Evolutionary conservation across 805 yeast genomes (phyloP).

Genomic region (Candida andamanensis): DNA sequence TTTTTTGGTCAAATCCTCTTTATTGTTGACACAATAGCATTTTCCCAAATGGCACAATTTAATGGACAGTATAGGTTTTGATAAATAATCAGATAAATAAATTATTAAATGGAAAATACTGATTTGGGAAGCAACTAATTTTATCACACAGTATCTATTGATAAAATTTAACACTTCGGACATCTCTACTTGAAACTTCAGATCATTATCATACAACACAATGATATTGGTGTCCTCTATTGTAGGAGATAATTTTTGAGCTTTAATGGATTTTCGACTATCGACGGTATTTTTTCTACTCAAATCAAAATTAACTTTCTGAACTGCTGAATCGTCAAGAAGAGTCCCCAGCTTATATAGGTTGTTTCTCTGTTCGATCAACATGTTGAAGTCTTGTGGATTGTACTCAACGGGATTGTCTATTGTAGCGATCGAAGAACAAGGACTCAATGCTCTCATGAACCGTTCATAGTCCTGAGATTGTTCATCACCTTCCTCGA

Average conservation of each 20-base stretch:
- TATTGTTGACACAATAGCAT: constrained; percentile 3
- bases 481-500: too few relatives aligned
- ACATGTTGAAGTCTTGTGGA: constrained; percentile 8
- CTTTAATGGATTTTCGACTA: too few relatives aligned
- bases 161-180: constrained; percentile 3
- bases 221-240: constrained; percentile 1
- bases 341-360: constrained; percentile 12
- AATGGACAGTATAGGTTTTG: constrained; percentile 1
- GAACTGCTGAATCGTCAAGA: constrained; percentile 7
- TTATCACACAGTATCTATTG: neutral
- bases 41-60: constrained; percentile 13
- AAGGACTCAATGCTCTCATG: constrained; percentile 8
- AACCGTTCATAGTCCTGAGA: constrained; percentile 4
- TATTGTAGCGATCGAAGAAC: constrained; percentile 9
- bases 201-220: constrained; percentile 3
- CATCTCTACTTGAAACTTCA: constrained; percentile 1
- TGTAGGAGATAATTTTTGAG: too few relatives aligned
- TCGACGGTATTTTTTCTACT: too few relatives aligned
- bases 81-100: constrained; percentile 3
- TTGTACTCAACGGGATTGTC: constrained; percentile 6
- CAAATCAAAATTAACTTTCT: too few relatives aligned
- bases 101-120: constrained; percentile 9
- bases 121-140: neutral
- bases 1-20: constrained; percentile 1
- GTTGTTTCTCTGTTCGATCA: constrained; percentile 8